Base-by-base conservation (phyloP, 257 asterid genomes). In the Jasminum sambac region DNA sequence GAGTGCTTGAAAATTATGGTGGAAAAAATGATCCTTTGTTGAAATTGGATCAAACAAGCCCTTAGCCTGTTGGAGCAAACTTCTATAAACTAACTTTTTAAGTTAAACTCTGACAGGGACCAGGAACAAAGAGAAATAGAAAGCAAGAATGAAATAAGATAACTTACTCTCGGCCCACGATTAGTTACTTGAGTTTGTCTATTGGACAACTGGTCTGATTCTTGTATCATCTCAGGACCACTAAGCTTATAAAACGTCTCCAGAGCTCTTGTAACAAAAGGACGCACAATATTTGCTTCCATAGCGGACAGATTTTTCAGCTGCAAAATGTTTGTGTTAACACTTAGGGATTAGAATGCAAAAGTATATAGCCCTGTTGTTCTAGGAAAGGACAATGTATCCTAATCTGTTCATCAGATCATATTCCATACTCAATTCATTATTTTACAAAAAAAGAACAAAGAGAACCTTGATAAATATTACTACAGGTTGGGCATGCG, bases 231-330 rank as follows among this genome's bases (percentile, higher is more conserved):
- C 57, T 91, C 97, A 5, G 96, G 86, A 76, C 87, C 84, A 72
- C 85, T 76, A 60, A 91, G 88, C 85, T 88, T 89, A 74, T 82
- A 82, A 76, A 94, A 84, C 3, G 88, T 89, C 84, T 82, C 88
- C 42, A 94, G 87, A 67, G 99, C 96, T 78, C 78, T 85, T 71
- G 96, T 88, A 30, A 94, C 85, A 82, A 94, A 91, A 48, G 97
- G 96, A 36, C 97, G 92, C 68, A 94, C 91, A 34, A 94, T 87
- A 77, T 94, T 91, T 76, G 94, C 96, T 77, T 94, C 99, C 99
- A 94, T 94, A 23, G 96, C 97, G 52, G 99, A 88, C 71, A 94
- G 74, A 74, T 94, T 81, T 85, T 84, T 84, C n/a, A 91, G 95
- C 99, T 94, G 92, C 80, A 79, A 77, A 77, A 61, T 38, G 67